Percentiles rank a stretch among this genome's conserved stretches.
Conservation (phyloP, 2,329 filamentous ascomycete genomes). For the Cytospora piceicola region DNA sequence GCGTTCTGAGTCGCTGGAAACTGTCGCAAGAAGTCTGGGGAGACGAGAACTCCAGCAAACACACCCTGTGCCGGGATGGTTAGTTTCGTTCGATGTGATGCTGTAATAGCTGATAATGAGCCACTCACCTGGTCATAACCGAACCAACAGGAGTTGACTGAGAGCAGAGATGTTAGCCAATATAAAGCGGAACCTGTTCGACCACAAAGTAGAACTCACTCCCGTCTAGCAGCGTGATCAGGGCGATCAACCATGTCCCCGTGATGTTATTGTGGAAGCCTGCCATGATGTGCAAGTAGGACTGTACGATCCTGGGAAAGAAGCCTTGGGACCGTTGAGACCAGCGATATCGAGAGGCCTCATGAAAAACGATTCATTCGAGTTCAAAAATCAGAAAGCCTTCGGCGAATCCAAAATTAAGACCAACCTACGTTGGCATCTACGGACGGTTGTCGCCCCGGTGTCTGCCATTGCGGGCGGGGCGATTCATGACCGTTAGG, state of each 20-base stretch:
- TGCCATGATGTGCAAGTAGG: slow-evolving; percentile 4
- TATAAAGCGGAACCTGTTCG: not conserved
- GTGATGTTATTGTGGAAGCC: slow-evolving; percentile 19
- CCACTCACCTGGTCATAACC: slow-evolving; percentile 30
- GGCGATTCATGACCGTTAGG: not conserved
- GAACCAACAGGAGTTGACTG: slow-evolving; percentile 30
- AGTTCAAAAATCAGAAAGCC: not conserved
- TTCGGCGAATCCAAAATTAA: not conserved
- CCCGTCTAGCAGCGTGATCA: slow-evolving; percentile 28
- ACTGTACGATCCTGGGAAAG: not conserved
- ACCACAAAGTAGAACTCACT: slow-evolving; percentile 4
- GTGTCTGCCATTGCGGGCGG: not conserved
- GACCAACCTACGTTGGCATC: not conserved
- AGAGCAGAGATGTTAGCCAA: not conserved
- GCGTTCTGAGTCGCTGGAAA: slow-evolving; percentile 45
- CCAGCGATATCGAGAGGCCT: not conserved
- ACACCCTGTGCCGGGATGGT: slow-evolving; percentile 41
- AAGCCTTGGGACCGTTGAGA: not conserved
- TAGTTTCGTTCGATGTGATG: not conserved
- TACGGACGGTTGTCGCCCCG: not conserved
- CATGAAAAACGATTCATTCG: not conserved
- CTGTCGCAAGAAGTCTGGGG: slow-evolving; percentile 43
- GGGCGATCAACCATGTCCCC: slow-evolving; percentile 28
- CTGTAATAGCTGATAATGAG: not conserved
- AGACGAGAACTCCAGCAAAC: slow-evolving; percentile 48